Conservation (phyloP, 441 rosid species). For the Mallotus japonicus region DNA sequence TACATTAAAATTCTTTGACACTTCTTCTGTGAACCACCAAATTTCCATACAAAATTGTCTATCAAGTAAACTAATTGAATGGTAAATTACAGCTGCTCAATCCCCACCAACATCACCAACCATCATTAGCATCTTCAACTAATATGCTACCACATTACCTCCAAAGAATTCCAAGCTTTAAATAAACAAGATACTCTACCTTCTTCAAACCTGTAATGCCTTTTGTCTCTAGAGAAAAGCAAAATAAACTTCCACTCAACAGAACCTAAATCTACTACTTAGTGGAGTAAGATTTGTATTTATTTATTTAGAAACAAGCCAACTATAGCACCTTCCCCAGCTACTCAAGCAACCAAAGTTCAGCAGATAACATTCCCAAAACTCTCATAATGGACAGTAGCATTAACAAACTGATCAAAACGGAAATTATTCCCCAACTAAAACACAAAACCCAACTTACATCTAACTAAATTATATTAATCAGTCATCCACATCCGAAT, state of each 20-base stretch:
- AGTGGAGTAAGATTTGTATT: neutral
- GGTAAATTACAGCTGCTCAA: neutral
- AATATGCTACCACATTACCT: neutral
- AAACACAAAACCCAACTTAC: neutral
- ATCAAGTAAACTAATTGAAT: neutral
- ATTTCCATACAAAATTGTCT: neutral
- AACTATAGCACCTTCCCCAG: constrained; percentile 13
- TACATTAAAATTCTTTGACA: neutral
- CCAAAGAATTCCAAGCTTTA: neutral
- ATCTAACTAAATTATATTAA: neutral
- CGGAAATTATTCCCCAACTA: neutral
- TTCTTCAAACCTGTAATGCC: neutral
- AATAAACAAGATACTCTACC: neutral
- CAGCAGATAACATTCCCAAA: neutral
- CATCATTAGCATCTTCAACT: neutral
- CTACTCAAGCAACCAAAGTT: constrained; percentile 9
- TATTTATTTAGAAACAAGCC: neutral
- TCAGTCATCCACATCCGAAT: neutral
- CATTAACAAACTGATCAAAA: neutral
- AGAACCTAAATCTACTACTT: neutral
- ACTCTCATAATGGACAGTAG: neutral
- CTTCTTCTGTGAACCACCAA: neutral
- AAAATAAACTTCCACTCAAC: neutral
- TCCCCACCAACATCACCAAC: neutral
- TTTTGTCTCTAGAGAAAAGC: neutral